Evolutionary conservation across 768 basidiomycete genomes (phyloP).

Genomic region (Leucosporidium scottii): DNA sequence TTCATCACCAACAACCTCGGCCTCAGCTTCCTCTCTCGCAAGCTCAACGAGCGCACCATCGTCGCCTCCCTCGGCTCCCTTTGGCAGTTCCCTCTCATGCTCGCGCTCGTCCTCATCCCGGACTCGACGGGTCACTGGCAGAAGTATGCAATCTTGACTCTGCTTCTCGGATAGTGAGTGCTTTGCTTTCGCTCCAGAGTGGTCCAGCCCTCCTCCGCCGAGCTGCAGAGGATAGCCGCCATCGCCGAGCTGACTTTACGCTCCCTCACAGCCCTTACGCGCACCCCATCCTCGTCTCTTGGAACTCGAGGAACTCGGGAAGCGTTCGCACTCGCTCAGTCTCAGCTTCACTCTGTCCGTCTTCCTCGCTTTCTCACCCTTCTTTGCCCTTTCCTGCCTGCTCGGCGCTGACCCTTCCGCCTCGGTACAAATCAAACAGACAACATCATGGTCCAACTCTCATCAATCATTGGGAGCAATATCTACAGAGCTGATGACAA

Average conservation of each 20-base stretch:
- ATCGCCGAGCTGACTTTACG: not conserved
- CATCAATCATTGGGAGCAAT: conserved; percentile 40
- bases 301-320: conserved; percentile 40
- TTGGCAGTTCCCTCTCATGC: conserved; percentile 32
- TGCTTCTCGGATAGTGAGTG: not conserved
- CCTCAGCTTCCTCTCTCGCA: conserved; percentile 31
- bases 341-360: conserved; percentile 28
- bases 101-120: conserved; percentile 37
- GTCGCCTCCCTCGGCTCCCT: conserved; percentile 29
- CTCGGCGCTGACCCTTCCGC: too few species aligned
- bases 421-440: too few species aligned
- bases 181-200: not conserved
- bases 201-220: not conserved
- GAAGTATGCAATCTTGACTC: conserved; percentile 35
- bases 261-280: conserved; percentile 40
- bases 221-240: too few species aligned
- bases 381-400: too few species aligned
- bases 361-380: too few species aligned
- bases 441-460: conserved; percentile 41
- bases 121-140: conserved; percentile 34
- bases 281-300: conserved; percentile 39
- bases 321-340: conserved; percentile 42
- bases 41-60: conserved; percentile 33
- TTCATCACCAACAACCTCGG: conserved; percentile 38
- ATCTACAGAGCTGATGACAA: conserved; percentile 5